These are phyloP conservation scores for Alternaria incomplexa DNA, from an alignment of 2,329 filamentous ascomycete species.

Conservation along the genomic window DNA sequence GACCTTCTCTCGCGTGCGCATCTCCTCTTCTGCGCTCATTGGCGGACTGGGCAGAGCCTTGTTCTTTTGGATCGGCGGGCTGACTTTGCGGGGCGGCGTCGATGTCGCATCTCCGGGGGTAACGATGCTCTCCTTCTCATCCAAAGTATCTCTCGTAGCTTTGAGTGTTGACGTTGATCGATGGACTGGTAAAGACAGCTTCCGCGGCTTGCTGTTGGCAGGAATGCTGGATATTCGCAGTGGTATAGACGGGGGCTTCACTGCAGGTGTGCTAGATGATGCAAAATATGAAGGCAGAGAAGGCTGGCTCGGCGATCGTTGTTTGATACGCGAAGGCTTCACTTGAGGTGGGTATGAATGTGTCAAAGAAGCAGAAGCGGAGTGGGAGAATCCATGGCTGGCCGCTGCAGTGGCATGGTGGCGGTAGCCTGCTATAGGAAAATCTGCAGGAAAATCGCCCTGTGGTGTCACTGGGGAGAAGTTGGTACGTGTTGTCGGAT, in stretches of 20 bases:
- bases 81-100: conserved; percentile 17
- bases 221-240: conserved; percentile 45
- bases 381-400: conserved; percentile 19
- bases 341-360: conserved; percentile 5
- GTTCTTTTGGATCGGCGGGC: conserved; percentile 36
- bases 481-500: conserved; percentile 40
- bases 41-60: conserved; percentile 42
- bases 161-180: conserved; percentile 19
- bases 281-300: conserved; percentile 25
- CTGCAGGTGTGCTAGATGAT: conserved; percentile 9
- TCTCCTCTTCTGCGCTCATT: conserved; percentile 20
- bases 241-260: conserved; percentile 38
- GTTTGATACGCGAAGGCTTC: conserved; percentile 10
- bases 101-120: conserved; percentile 5
- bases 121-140: conserved; percentile 24
- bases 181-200: conserved; percentile 37
- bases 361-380: conserved; percentile 29
- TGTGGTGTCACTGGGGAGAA: conserved; percentile 27
- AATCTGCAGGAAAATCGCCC: conserved; percentile 19
- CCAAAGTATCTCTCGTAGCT: neutral
- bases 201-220: conserved; percentile 38
- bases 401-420: conserved; percentile 1
- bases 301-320: conserved; percentile 28
- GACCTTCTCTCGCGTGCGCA: conserved; percentile 22
- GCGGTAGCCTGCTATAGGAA: conserved; percentile 19